Base-by-base conservation (phyloP, 1,284 basidiomycete species). In the Trametes hirsuta region DNA sequence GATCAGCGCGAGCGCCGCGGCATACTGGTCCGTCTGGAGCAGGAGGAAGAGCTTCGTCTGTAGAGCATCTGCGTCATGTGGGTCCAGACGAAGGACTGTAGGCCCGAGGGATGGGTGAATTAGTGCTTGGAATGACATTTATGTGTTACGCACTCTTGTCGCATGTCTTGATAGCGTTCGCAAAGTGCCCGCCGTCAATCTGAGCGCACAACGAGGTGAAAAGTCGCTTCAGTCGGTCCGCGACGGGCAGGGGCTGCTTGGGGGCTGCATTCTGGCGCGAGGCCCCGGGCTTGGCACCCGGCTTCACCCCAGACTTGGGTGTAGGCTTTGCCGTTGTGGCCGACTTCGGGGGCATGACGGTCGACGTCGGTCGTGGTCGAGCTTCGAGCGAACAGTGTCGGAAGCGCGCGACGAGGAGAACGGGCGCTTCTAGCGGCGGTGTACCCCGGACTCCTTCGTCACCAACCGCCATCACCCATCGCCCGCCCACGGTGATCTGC, bases 111-210 rank as follows among this genome's bases (percentile, higher is more conserved):
- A n/a, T 5, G 24, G 1, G 1, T 45, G 42, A 18, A 56, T 40
- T 4, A 10, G 34, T 18, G 45, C 49, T 41, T 40, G 41, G 14
- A 52, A 14, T 9, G 9, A 47, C 18, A 11, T 2, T 34, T 46
- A 53, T 50, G 34, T 34, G 39, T 35, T 58, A 82, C 85, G 66
- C 69, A 92, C 93, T 91, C 79, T 93, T 93, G 76, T 93, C 90
- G 79, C 92, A 94, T 62, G 93, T 94, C 82, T 89, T 93, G 71
- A 93, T 82, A 34, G 92, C 91, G 72, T 91, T 93, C 58, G 79
- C 76, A 71, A 91, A 88, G 75, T 93, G 87, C 2, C 88, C 90
- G 36, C 90, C 91, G 66, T 95, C 91, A 67, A 94, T 86, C 71
- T 95, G 93, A 22, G 91, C 89, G 70, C 86, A 87, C 21, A 95